Base-by-base conservation (phyloP, 2,329 filamentous ascomycete species). In the Colletotrichum somersetense region DNA sequence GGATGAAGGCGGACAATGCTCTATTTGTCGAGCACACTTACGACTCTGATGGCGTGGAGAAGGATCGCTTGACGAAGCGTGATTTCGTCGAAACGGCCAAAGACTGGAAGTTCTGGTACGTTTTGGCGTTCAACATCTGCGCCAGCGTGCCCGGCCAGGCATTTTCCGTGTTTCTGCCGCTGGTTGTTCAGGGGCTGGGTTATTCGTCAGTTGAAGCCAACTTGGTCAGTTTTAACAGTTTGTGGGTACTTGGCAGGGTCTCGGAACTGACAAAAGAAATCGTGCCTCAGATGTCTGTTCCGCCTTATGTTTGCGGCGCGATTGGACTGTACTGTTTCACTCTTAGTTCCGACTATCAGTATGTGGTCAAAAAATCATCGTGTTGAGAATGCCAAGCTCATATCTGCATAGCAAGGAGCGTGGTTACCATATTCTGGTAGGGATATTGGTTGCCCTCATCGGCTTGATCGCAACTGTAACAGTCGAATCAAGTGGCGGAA, bases 61-160 rank as follows among this genome's bases (percentile, higher is more conserved):
- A 73, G 38, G 74, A 78, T n/a, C 68, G 75, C 20, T 71, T 81
- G 40, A 77, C 76, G 5, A 73, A 63, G 62, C 74, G 76, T 14
- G 81, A 82, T 62, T 61, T 81, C 2, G 50, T 78, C n/a, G 79
- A 81, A 62, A 80, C 79, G 0, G 74, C 76, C 42, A 75, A 67
- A 18, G 81, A 83, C 73, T 80, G 80, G 79, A 82, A 81, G 74
- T 64, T 82, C 33, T 82, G 80, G 80, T 81, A 75, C 46, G 62
- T 80, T 26, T 59, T 81, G 52, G 58, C 72, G 14, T 76, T 79
- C 67, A 81, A 81, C 73, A 80, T 81, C 53, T 77, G 76, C 70
- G 78, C 79, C 56, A 77, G 78, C 50, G 76, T 81, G 26, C 80
- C 80, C 0, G 73, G 73, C 33, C 76, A 74, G 40, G 80, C 79